Base-by-base conservation (phyloP, 768 basidiomycete species). In the Ephemerocybe angulata region DNA sequence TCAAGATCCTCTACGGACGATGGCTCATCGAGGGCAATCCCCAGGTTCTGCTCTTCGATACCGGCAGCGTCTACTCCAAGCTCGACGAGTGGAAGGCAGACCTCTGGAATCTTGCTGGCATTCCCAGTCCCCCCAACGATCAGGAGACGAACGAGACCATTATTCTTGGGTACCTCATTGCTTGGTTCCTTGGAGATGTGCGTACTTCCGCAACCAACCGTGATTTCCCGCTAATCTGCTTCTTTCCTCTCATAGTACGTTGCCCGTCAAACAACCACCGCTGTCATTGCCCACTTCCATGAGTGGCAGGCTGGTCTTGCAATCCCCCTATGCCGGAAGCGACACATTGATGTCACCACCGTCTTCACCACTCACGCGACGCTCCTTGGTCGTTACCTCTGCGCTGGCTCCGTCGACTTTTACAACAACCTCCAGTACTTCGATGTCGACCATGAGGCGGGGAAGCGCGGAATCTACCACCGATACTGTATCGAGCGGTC, bases 351-450 rank as follows among this genome's bases (percentile, higher is more conserved):
- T 72, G 88, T 99, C 60, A 98, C 96, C 41, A 98, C 97, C 67
- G 89, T 98, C 63, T 98, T 98, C 74, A 98, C 96, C 19, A 98
- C 96, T 29, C 96, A 98, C 68, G 97, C 97, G 10, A 99, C 97
- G 8, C 86, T 99, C 33, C 90, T 99, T 54, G 97, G 97, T 17
- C 92, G 97, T 49, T 99, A 99, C 71, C 88, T 99, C 61, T 99
- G 97, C 63, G 97, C 97, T 1, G 97, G 97, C 57, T 90, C 86
- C 43, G 97, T 98, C 65, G 97, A 99, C 63, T 99, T 99, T 65
- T 99, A 99, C 82, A 99, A 98, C 78, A 98, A 99, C 70, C 80
- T 99, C 19, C 93, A 96, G 70, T 98, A 98, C 78, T 99, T 99
- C 69, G 97, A 99, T 62, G 97, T 98, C 57, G 97, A 99, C 65